A percentile compares a stretch with the other conserved stretches of the same genome.
phyloP scores from a whole-genome alignment of 129 eudicot genomes.

The Helichrysum umbraculigerum region DNA sequence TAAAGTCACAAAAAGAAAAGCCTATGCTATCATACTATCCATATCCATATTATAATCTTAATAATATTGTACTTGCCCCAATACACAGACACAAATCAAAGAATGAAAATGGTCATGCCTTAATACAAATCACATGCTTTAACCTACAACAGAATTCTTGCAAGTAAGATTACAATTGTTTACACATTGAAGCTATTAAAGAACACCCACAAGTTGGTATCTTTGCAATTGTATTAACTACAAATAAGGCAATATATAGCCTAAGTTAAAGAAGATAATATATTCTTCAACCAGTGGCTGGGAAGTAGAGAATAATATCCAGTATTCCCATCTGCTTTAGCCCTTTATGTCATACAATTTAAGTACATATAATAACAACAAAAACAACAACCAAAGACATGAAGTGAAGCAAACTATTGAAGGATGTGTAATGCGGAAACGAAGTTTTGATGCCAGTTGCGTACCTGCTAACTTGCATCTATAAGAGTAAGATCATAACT shows the following conservation, averaged over 20 bases:
- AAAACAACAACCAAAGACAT: neutral
- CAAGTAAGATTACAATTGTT: neutral
- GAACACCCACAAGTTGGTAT: neutral
- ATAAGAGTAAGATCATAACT: too few species aligned
- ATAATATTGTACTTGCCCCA: neutral
- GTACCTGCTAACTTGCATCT: too few species aligned
- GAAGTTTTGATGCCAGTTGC: too few species aligned
- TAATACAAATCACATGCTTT: too few species aligned
- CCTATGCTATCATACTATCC: neutral
- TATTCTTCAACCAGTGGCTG: too few species aligned
- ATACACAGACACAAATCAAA: neutral
- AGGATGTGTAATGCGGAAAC: neutral
- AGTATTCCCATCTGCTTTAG: neutral
- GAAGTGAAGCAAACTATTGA: too few species aligned
- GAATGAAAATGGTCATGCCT: neutral
- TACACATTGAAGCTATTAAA: slow-evolving; percentile 1
- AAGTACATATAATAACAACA: neutral
- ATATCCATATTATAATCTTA: neutral
- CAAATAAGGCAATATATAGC: too few species aligned
- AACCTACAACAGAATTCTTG: slow-evolving; percentile 2
- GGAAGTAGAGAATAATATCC: too few species aligned
- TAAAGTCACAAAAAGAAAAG: slow-evolving; percentile 37
- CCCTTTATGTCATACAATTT: too few species aligned
- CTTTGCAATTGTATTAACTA: neutral
- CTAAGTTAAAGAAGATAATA: neutral